A percentile compares a stretch with the other conserved stretches of the same genome.
Conservation (phyloP, 768 basidiomycete genomes). For the Hirschioporus abietinus region DNA sequence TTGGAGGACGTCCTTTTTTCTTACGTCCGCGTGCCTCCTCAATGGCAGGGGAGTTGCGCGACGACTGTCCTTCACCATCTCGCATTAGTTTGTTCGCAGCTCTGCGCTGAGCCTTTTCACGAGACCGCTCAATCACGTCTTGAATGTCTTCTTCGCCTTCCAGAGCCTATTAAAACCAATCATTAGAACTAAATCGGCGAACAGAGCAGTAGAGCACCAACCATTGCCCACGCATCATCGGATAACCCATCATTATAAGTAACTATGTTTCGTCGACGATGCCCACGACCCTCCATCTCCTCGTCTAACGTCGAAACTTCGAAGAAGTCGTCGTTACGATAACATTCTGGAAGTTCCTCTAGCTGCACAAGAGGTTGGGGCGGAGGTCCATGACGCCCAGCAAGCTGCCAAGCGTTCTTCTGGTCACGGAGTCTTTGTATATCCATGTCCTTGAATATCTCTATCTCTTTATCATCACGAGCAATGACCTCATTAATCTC, state of each 20-base stretch:
- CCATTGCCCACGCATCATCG: conserved; percentile 91
- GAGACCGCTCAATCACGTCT: conserved; percentile 60
- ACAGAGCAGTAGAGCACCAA: conserved; percentile 26
- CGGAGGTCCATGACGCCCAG: conserved; percentile 72
- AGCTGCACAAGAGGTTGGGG: conserved; percentile 75
- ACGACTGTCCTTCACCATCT: conserved; percentile 44
- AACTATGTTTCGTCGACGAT: conserved; percentile 76
- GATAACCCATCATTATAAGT: conserved; percentile 91
- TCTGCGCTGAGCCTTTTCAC: conserved; percentile 63
- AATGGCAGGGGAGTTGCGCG: conserved; percentile 60
- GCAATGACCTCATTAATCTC: conserved; percentile 93
- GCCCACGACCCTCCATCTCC: conserved; percentile 71
- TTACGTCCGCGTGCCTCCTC: conserved; percentile 56
- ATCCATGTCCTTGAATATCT: conserved; percentile 80
- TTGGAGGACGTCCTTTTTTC: conserved; percentile 25
- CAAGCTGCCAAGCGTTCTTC: conserved; percentile 59
- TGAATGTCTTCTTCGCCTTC: conserved; percentile 80
- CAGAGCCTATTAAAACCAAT: conserved; percentile 42
- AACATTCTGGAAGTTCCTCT: conserved; percentile 90
- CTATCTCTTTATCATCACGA: conserved; percentile 73
- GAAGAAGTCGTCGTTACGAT: conserved; percentile 80
- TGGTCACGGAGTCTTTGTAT: conserved; percentile 66
- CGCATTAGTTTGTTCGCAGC: conserved; percentile 51
- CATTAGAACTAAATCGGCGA: not conserved
- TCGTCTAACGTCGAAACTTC: conserved; percentile 56